Evolutionary conservation across 495 filamentous ascomycete genomes (phyloP).

Genomic region (Xylaria flabelliformis): DNA sequence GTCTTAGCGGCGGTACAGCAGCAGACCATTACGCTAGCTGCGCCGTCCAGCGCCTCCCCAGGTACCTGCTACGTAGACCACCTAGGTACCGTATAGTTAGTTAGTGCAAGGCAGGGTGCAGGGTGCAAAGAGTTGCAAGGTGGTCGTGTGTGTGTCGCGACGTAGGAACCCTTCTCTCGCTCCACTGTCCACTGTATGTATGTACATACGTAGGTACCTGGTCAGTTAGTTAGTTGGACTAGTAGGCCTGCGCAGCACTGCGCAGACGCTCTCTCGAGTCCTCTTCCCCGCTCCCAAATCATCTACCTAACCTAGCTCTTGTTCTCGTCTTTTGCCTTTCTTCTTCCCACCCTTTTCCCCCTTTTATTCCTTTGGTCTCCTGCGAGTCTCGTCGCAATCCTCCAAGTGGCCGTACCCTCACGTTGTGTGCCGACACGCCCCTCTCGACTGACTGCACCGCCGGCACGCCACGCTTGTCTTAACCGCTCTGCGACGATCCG

Average conservation of each 20-base stretch:
- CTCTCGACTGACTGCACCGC: slow-evolving; percentile 11
- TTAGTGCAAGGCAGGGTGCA: too few species aligned
- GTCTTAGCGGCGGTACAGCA: slow-evolving; percentile 13
- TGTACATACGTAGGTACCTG: slow-evolving; percentile 2
- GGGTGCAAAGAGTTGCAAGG: background rate
- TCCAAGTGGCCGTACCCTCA: slow-evolving; percentile 22
- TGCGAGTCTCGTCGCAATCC: slow-evolving; percentile 27
- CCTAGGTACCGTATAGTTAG: too few species aligned
- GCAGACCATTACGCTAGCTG: slow-evolving; percentile 5
- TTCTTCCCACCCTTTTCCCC: slow-evolving; percentile 29
- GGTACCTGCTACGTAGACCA: background rate
- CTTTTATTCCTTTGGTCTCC: slow-evolving; percentile 31
- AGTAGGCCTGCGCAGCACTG: slow-evolving; percentile 1
- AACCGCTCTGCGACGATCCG: slow-evolving; percentile 27
- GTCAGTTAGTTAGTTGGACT: background rate
- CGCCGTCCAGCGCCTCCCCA: background rate
- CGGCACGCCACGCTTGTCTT: slow-evolving; percentile 22
- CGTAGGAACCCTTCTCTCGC: background rate
- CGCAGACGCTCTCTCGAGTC: slow-evolving; percentile 32
- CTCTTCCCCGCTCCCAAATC: slow-evolving; percentile 32
- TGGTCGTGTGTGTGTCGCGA: slow-evolving; percentile 7
- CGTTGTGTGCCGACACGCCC: slow-evolving; percentile 23
- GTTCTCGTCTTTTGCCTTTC: slow-evolving; percentile 36
- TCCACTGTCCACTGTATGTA: background rate
- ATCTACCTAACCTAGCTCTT: slow-evolving; percentile 36